Evolutionary conservation across 2,329 filamentous ascomycete species (phyloP).

Genomic region (Venturia aucupariae): DNA sequence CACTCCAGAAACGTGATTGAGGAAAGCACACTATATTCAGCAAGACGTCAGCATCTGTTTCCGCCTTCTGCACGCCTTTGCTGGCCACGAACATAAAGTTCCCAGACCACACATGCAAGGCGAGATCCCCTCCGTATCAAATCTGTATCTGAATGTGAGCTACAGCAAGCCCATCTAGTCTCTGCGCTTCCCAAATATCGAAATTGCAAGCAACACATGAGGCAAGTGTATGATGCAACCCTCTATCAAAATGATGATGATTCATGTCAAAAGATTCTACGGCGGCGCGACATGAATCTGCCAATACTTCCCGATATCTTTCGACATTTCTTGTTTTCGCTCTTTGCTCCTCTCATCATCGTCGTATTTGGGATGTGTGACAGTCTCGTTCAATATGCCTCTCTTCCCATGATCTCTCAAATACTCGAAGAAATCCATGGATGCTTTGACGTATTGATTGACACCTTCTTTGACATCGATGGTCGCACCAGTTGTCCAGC

Average conservation of each 20-base stretch:
- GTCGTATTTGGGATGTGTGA: slow-evolving; percentile 9
- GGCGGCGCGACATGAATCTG: slow-evolving; percentile 13
- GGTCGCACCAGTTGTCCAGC: slow-evolving; percentile 10
- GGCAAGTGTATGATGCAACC: neutral
- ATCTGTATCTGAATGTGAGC: too few relatives aligned
- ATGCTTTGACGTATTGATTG: slow-evolving; percentile 8
- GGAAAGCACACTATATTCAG: neutral
- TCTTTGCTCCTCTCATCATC: slow-evolving; percentile 7
- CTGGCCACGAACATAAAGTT: too few relatives aligned
- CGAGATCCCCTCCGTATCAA: too few relatives aligned
- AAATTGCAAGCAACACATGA: too few relatives aligned
- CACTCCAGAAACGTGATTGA: neutral
- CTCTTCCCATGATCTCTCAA: neutral
- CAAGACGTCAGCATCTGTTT: neutral
- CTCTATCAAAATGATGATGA: neutral
- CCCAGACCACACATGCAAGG: too few relatives aligned
- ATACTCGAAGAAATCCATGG: slow-evolving; percentile 8
- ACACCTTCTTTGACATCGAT: slow-evolving; percentile 10
- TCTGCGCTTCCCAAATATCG: too few relatives aligned
- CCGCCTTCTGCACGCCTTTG: neutral
- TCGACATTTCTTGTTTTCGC: slow-evolving; percentile 4
- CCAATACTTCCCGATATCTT: slow-evolving; percentile 12
- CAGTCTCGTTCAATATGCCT: slow-evolving; percentile 8
- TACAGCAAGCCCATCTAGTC: too few relatives aligned
- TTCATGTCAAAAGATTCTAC: neutral